A percentile compares a stretch with the other conserved stretches of the same genome.
phyloP scores from a whole-genome alignment of 1,139 yeast species.

The Debaryomyces sp. region DNA sequence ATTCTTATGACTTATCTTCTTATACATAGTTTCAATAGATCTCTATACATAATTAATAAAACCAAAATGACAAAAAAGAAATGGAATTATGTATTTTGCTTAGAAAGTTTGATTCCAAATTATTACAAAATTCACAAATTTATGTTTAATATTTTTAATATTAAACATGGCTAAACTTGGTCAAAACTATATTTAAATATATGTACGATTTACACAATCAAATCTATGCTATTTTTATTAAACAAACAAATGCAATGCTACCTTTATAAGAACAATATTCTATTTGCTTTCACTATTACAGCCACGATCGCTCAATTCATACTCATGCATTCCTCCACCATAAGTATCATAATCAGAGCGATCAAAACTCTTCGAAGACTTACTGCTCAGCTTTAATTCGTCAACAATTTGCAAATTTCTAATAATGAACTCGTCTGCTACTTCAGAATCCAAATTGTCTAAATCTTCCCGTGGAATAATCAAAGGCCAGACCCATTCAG shows the following conservation, averaged over 20 bases:
- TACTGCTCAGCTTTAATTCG: slow-evolving; percentile 2
- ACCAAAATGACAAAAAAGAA: slow-evolving; percentile 3
- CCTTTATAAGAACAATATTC: neutral
- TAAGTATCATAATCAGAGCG: slow-evolving; percentile 2
- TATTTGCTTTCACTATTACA: neutral
- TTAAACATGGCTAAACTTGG: too few relatives aligned
- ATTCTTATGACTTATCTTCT: slow-evolving; percentile 6
- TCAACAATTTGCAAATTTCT: slow-evolving; percentile 12
- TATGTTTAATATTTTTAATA: neutral
- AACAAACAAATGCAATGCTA: neutral
- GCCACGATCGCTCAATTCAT: neutral
- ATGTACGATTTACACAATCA: neutral
- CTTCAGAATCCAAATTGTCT: slow-evolving; percentile 66
- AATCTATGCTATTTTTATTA: neutral
- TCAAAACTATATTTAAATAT: too few relatives aligned
- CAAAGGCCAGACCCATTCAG: slow-evolving; percentile 68
- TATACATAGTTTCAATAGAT: slow-evolving; percentile 9
- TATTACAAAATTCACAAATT: neutral
- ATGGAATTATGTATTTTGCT: neutral
- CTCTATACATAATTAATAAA: slow-evolving; percentile 7
- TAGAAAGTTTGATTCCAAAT: neutral
- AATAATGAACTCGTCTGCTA: slow-evolving; percentile 49
- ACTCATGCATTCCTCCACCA: slow-evolving; percentile 1
- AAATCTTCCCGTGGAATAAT: slow-evolving; percentile 67
- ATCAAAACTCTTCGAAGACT: slow-evolving; percentile 2